phyloP scores from a whole-genome alignment of 192 early-diverging fungal genomes.

The Chytriomyces confervae region DNA sequence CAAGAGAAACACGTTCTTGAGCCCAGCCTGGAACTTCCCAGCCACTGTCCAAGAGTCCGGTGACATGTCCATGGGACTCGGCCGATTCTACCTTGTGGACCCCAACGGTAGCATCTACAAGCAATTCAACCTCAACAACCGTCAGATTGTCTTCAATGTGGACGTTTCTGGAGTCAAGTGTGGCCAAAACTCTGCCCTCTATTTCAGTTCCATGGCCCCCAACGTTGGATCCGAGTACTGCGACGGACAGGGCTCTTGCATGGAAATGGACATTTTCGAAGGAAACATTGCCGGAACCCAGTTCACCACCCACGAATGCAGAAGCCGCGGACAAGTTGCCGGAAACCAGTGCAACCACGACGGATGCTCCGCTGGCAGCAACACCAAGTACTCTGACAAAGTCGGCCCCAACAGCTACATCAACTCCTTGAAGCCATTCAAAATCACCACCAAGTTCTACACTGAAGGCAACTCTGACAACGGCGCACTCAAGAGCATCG shows the following conservation, averaged over 20 bases:
- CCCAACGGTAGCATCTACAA: background rate
- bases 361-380: slow-evolving; percentile 40
- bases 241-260: slow-evolving; percentile 41
- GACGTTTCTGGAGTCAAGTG: slow-evolving; percentile 44
- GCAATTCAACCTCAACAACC: slow-evolving; percentile 24
- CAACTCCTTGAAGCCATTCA: slow-evolving; percentile 41
- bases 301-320: slow-evolving; percentile 42
- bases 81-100: background rate
- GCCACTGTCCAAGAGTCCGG: no score
- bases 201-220: slow-evolving; percentile 44
- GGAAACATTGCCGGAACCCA: slow-evolving; percentile 37
- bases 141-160: slow-evolving; percentile 32
- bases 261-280: slow-evolving; percentile 45
- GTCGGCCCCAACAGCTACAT: slow-evolving; percentile 40
- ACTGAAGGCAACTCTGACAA: slow-evolving; percentile 37
- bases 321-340: no score
- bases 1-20: no score
- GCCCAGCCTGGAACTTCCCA: no score
- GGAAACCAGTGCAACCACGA: slow-evolving; percentile 37
- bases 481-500: slow-evolving; percentile 30
- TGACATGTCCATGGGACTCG: no score
- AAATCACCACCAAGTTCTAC: slow-evolving; percentile 40
- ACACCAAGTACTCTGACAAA: slow-evolving; percentile 13
- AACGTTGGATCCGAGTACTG: slow-evolving; percentile 37
- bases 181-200: slow-evolving; percentile 51